Evolutionary conservation across 176 grass and related monocot species (phyloP), one percentile per base, ranked within the genome.

Genomic region (Poa pratensis): DNA sequence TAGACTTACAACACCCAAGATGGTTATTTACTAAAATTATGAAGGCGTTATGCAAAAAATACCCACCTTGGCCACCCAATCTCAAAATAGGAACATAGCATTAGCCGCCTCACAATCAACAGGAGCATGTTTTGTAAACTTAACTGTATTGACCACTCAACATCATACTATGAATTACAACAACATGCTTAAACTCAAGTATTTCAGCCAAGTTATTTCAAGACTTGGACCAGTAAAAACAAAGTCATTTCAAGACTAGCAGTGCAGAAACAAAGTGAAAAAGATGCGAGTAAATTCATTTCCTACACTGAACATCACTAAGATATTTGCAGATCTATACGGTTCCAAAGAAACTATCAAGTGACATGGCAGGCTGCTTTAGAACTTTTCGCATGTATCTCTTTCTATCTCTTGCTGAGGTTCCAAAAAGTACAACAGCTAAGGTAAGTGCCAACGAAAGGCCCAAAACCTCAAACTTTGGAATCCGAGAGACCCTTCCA

Each of bases 361-460:
- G 49, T 75, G 68, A 87, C 58, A 62, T 76, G 77, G 76, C 46
- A 45, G 39, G 73, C 62, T 66, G 39, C 90, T 88, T 88, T 86
- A 63, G 61, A 80, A 48, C 69, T 82, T 91, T 88, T 70, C 18
- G 46, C 49, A 24, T 71, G 42, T 80, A 88, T 82, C 69, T 91
- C 26, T 78, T 85, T 27, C 76, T 45, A 64, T 61, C 61, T 81
- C 86, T 81, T 49, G n/a, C 69, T 19, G 35, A 85, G 62, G 85
- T 89, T 88, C 78, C 86, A 76, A 91, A 91, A 90, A 32, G 76
- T 54, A 34, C 16, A 82, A 51, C 19, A 20, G 70, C 40, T 45
- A 83, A 57, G 27, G 79, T 49, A 54, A 20, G 34, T 75, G 50
- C 55, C 69, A 81, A 86, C 39, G 82, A 80, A 60, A 69, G 42